Evolutionary conservation across 2,329 filamentous ascomycete species (phyloP), one percentile per base, ranked within the genome.

Genomic region (Bipolaris sorokiniana): DNA sequence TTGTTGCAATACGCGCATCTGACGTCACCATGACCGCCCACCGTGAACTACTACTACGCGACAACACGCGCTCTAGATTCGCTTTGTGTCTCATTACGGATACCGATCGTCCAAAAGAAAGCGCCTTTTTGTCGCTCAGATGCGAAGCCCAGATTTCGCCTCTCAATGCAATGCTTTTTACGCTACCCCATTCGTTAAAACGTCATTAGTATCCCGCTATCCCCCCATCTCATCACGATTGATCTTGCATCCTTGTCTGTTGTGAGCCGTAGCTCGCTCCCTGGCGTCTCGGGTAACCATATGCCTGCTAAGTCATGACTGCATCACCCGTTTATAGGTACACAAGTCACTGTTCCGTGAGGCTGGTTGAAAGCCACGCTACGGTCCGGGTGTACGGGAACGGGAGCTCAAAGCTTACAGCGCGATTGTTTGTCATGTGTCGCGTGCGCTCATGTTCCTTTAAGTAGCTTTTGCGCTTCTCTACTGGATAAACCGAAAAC

Each of bases 401-500:
- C 23, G 16, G 9, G 10, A 37, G 40, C 37, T 46, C 26, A 18
- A 45, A 26, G 20, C 42, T 54, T 31, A 16, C 38, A n/a, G 16
- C 34, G 26, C 42, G 40, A 37, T 20, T n/a, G 3, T 16, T 41
- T 31, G 34, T 28, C 23, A 36, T 23, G 18, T 33, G 28, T 47
- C 37, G 40, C 23, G 18, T 38, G 16, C 45, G 26, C 36, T 58
- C 50, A 70, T 37, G 58, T 31, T 37, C 64, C 65, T 45, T 72
- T 72, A 10, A 80, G 57, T 15, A 83, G 70, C 47, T 76, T 72
- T 50, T 79, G 78, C 16, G 85, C 85, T 69, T 86, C 83, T 54
- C 84, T 80, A 11, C 77, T 74, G 20, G 80, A 77, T 13, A 86
- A 77, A 13, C 86, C 86, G 48, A 88, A 83, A n/a, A 87, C 79